Evolutionary conservation across 257 asterid genomes (phyloP).

Genomic region (Prunella vulgaris): DNA sequence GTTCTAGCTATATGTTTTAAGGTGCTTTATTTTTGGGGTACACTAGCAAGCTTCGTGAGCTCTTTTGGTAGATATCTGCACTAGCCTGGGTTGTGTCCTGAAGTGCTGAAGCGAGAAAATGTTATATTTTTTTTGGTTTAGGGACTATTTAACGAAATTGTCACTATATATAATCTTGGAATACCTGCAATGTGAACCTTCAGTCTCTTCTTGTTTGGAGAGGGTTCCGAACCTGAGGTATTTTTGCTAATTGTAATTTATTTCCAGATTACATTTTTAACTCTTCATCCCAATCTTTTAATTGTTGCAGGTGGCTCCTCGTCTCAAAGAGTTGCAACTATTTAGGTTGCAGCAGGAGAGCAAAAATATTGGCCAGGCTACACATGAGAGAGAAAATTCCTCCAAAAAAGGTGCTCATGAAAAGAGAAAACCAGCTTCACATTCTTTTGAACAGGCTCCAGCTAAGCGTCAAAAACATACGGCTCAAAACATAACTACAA

Average conservation of each 20-base stretch:
- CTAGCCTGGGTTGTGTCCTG: not conserved
- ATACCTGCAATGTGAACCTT: not conserved
- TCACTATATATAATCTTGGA: not conserved
- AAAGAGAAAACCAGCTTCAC: constrained; percentile 66
- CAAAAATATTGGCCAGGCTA: constrained; percentile 36
- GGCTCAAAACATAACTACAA: constrained; percentile 36
- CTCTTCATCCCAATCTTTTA: not conserved
- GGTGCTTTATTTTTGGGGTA: not conserved
- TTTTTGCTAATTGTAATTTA: constrained; percentile 1
- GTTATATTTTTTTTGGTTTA: not conserved
- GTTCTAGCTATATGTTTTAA: not conserved
- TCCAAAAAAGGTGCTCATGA: constrained; percentile 48
- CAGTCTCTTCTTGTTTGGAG: not conserved
- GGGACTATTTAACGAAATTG: no score
- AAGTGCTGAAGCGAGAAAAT: not conserved
- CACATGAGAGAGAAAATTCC: constrained; percentile 45
- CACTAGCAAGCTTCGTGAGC: constrained; percentile 8
- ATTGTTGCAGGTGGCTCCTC: constrained; percentile 79
- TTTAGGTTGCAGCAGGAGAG: constrained; percentile 73
- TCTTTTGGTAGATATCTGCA: not conserved
- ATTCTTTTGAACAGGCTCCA: constrained; percentile 42
- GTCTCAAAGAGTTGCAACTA: constrained; percentile 80
- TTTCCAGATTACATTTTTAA: not conserved
- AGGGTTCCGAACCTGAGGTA: not conserved
- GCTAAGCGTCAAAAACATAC: constrained; percentile 63